Percentiles rank a stretch among this genome's conserved stretches.
These are phyloP conservation scores for Cucurbita ficifolia DNA, from an alignment of 306 rosid species.

Conservation along the genomic window DNA sequence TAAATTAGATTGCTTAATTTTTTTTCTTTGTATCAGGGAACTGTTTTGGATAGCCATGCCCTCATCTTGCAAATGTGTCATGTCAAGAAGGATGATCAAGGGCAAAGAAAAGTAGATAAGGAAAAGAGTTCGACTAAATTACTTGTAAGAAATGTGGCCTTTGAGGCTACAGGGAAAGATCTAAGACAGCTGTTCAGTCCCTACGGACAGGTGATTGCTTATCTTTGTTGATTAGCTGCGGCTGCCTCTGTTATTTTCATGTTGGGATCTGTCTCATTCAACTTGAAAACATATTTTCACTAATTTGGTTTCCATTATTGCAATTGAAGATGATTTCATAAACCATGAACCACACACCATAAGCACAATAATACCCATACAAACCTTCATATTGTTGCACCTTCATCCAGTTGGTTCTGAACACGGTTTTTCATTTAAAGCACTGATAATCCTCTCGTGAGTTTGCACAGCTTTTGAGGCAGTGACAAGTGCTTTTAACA, in stretches of 20 bases:
- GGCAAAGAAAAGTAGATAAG: constrained; percentile 32
- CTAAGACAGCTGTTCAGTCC: constrained; percentile 74
- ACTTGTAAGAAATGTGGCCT: constrained; percentile 73
- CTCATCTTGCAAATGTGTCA: constrained; percentile 65
- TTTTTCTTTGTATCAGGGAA: constrained; percentile 34
- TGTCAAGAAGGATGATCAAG: constrained; percentile 49
- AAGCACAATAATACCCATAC: not conserved
- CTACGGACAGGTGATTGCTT: constrained; percentile 76
- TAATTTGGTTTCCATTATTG: not conserved
- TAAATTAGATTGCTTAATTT: constrained; percentile 10
- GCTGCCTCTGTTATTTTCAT: not conserved
- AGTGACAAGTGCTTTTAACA: not conserved
- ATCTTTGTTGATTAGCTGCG: not conserved
- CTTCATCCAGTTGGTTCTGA: not conserved
- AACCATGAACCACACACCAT: not conserved
- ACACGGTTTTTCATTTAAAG: not conserved
- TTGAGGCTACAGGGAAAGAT: constrained; percentile 80
- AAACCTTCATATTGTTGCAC: not conserved
- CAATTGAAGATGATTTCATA: not conserved
- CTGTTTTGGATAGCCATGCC: constrained; percentile 77
- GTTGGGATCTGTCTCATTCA: not conserved
- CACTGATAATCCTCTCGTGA: not conserved
- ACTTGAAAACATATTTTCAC: not conserved
- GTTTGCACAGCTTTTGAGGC: not conserved
- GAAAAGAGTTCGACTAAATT: constrained; percentile 76